phyloP scores from a whole-genome alignment of 116 monocot species.

The Zostera marina region DNA sequence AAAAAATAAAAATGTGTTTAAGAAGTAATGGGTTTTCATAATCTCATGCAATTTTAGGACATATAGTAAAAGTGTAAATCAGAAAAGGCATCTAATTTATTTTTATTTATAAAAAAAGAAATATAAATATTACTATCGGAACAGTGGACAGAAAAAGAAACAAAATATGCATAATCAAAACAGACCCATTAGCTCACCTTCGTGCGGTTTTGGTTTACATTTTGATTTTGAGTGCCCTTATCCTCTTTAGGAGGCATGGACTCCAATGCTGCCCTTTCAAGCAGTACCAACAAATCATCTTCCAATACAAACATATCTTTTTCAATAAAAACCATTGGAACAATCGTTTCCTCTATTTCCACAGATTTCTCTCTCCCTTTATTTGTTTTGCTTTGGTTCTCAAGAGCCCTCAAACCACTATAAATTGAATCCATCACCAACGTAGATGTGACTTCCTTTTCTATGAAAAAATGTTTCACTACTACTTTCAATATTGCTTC shows the following conservation, averaged over 20 bases:
- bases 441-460: constrained; percentile 98
- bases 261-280: constrained; percentile 62
- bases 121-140: too few species aligned
- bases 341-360: constrained; percentile 36
- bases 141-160: background rate
- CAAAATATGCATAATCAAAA: background rate
- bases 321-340: constrained; percentile 54
- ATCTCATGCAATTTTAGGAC: too few species aligned
- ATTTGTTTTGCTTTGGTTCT: constrained; percentile 45
- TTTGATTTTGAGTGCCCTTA: constrained; percentile 42
- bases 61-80: too few species aligned
- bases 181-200: constrained; percentile 36
- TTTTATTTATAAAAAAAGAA: too few species aligned
- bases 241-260: constrained; percentile 75
- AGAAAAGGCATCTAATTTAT: too few species aligned
- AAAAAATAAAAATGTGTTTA: too few species aligned
- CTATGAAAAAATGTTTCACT: constrained; percentile 88
- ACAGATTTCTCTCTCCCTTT: constrained; percentile 23
- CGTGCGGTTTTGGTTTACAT: constrained; percentile 23
- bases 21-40: too few species aligned
- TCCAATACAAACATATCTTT: constrained; percentile 72
- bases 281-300: constrained; percentile 63
- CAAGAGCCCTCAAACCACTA: constrained; percentile 81
- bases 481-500: constrained; percentile 72
- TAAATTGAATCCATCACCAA: constrained; percentile 95